Conservation (phyloP, 2,329 filamentous ascomycete genomes). For the Fusarium globosum region DNA sequence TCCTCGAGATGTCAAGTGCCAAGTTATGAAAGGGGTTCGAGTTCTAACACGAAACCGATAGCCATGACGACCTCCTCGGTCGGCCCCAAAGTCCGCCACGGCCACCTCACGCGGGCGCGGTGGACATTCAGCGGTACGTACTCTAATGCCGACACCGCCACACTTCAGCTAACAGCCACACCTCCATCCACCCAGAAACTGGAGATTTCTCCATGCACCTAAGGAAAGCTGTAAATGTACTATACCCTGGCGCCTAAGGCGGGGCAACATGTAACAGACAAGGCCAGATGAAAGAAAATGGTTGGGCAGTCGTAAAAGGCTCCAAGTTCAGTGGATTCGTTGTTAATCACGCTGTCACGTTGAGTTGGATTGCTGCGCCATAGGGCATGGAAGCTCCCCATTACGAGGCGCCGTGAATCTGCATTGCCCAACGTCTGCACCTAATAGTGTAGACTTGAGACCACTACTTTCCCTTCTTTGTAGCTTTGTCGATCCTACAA, state of each 20-base stretch:
- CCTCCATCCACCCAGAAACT: not conserved
- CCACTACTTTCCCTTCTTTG: not conserved
- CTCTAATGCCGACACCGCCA: conserved; percentile 18
- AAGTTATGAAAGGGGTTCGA: conserved; percentile 35
- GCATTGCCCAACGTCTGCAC: conserved; percentile 11
- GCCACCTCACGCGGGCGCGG: not conserved
- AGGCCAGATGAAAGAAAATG: conserved; percentile 2
- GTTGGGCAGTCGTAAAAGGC: conserved; percentile 20
- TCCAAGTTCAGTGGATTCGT: not conserved
- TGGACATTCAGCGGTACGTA: conserved; percentile 24
- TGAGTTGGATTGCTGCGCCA: conserved; percentile 26
- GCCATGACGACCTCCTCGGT: conserved; percentile 29
- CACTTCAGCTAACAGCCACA: conserved; percentile 17
- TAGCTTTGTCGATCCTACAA: conserved; percentile 14
- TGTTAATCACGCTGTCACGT: conserved; percentile 1
- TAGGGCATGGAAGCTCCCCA: conserved; percentile 12
- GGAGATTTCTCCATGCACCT: conserved; percentile 9
- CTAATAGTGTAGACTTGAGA: not conserved
- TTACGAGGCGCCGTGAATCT: conserved; percentile 1
- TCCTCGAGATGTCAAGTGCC: conserved; percentile 1
- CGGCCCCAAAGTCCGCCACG: conserved; percentile 29
- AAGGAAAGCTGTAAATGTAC: conserved; percentile 4
- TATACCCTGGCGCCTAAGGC: conserved; percentile 13
- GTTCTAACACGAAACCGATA: conserved; percentile 14
- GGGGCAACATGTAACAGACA: conserved; percentile 18